A percentile compares a stretch with the other conserved stretches of the same genome.
phyloP scores from a whole-genome alignment of 2,329 filamentous ascomycete genomes.

The Nectriaceae sp. region DNA sequence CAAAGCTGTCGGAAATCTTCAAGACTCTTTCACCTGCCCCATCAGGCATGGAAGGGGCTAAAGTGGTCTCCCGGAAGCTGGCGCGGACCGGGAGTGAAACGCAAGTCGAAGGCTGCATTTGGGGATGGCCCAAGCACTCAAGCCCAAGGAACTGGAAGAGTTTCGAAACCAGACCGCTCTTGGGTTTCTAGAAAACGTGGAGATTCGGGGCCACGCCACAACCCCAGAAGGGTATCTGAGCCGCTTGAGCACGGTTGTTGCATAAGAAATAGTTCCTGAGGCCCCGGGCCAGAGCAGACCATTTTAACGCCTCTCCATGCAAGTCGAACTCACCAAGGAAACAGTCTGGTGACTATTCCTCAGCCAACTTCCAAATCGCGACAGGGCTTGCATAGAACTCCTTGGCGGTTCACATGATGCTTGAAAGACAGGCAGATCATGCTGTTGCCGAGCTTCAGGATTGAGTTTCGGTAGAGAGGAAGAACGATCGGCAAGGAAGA shows the following conservation, averaged over 20 bases:
- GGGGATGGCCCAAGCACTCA: neutral
- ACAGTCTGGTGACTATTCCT: neutral
- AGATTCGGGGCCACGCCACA: neutral
- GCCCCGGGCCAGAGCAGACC: neutral
- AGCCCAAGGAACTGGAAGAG: neutral
- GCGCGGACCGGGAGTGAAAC: neutral
- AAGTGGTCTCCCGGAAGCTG: neutral
- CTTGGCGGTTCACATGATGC: conserved; percentile 3
- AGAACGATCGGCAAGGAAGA: conserved; percentile 2
- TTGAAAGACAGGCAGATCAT: neutral
- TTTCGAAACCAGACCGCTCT: neutral
- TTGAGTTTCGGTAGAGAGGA: neutral
- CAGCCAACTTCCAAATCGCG: neutral
- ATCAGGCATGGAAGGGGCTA: neutral
- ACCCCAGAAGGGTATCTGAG: neutral
- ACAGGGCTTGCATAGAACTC: neutral
- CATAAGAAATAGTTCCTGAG: neutral
- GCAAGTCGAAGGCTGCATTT: neutral
- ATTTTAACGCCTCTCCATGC: neutral
- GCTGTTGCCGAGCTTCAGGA: conserved; percentile 2
- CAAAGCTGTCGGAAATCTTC: neutral
- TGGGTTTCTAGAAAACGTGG: neutral
- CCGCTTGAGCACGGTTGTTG: neutral
- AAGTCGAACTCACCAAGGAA: neutral
- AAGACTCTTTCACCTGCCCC: neutral